Evolutionary conservation across 345 rosid species (phyloP).

Genomic region (Salix koriyanagi): DNA sequence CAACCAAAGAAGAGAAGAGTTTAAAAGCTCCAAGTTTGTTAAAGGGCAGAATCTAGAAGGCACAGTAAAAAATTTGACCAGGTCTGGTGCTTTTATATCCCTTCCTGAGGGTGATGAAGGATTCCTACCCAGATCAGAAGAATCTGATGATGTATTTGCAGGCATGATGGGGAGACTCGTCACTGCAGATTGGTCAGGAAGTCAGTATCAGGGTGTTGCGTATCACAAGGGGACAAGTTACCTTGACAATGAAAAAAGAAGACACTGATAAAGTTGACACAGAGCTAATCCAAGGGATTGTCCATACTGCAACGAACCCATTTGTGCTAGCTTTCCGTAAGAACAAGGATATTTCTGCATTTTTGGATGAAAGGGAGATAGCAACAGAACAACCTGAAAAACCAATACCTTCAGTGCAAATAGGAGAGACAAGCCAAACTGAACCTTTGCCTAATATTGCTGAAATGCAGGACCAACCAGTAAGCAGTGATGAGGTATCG

Average conservation of each 20-base stretch:
- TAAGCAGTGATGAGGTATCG: constrained; percentile 7
- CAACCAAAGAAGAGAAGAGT: constrained; percentile 48
- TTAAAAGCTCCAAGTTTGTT: constrained; percentile 50
- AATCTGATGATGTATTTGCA: constrained; percentile 58
- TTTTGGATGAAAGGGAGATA: constrained; percentile 68
- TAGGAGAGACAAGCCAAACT: constrained; percentile 17
- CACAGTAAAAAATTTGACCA: constrained; percentile 62
- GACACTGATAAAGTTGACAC: constrained; percentile 40
- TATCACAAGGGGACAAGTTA: constrained; percentile 64
- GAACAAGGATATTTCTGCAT: constrained; percentile 67
- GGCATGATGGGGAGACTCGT: constrained; percentile 66
- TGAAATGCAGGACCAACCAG: constrained; percentile 25
- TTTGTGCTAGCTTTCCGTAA: constrained; percentile 69
- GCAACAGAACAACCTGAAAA: constrained; percentile 20
- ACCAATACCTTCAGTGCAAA: constrained; percentile 14
- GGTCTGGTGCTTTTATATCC: constrained; percentile 77
- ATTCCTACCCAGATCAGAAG: constrained; percentile 73
- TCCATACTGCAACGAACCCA: constrained; percentile 68
- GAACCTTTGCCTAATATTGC: constrained; percentile 31
- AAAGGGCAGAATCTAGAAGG: constrained; percentile 85
- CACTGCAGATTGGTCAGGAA: constrained; percentile 68
- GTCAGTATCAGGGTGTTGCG: constrained; percentile 68
- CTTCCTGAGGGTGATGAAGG: constrained; percentile 93
- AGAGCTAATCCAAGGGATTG: constrained; percentile 47
- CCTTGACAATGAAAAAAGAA: constrained; percentile 82